These are phyloP conservation scores for Podospora didyma DNA, from an alignment of 495 filamentous ascomycete genomes.

Conservation along the genomic window DNA sequence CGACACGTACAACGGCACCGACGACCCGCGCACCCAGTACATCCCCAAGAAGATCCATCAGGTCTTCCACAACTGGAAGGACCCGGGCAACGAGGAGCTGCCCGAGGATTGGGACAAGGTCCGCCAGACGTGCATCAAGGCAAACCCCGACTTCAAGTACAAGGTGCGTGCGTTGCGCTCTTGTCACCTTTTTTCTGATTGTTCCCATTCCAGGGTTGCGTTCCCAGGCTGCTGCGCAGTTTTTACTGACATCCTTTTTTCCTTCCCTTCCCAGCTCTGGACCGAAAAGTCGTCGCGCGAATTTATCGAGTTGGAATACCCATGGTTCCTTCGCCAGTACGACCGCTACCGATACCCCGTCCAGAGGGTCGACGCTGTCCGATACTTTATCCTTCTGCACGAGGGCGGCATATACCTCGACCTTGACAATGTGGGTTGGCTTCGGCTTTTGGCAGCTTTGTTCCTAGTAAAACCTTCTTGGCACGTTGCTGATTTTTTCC, in stretches of 20 bases:
- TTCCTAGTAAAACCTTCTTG: neutral
- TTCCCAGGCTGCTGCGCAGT: neutral
- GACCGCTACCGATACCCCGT: constrained; percentile 78
- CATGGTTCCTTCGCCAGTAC: constrained; percentile 83
- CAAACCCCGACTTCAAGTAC: constrained; percentile 78
- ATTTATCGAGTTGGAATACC: constrained; percentile 72
- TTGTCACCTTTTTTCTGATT: neutral
- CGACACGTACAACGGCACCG: constrained; percentile 6
- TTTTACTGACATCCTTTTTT: neutral
- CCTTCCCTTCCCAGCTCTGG: constrained; percentile 60
- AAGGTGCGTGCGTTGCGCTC: constrained; percentile 49
- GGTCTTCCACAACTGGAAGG: constrained; percentile 65
- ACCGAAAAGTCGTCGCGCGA: constrained; percentile 70
- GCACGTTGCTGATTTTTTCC: neutral
- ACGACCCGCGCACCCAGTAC: constrained; percentile 5
- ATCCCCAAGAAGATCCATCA: constrained; percentile 86
- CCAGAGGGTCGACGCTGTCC: constrained; percentile 81
- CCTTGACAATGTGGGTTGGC: constrained; percentile 68
- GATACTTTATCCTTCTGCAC: constrained; percentile 81
- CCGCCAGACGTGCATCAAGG: constrained; percentile 69
- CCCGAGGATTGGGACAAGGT: constrained; percentile 69
- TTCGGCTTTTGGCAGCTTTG: neutral
- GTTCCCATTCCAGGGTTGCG: no score
- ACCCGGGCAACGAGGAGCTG: constrained; percentile 50
- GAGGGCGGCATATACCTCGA: constrained; percentile 89